Evolutionary conservation across 2,329 filamentous ascomycete species (phyloP).

Genomic region (Hymenoscyphus occultus): DNA sequence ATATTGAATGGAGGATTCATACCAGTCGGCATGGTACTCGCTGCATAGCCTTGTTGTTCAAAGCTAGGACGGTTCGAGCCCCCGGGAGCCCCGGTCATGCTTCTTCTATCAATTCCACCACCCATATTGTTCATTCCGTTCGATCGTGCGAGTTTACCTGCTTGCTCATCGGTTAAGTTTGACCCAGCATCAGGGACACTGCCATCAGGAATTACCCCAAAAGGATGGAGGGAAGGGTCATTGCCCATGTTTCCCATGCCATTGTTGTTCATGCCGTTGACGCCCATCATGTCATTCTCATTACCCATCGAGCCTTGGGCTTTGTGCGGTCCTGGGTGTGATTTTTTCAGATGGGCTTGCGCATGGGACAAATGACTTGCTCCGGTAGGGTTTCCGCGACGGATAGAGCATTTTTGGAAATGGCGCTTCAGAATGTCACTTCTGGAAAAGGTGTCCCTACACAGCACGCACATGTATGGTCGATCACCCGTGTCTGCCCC

Average conservation of each 20-base stretch:
- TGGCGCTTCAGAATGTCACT: conserved; percentile 98
- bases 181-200: conserved; percentile 34
- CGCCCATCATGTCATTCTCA: conserved; percentile 58
- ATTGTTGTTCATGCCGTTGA: conserved; percentile 39
- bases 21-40: conserved; percentile 59
- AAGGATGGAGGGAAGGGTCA: conserved; percentile 57
- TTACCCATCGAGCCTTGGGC: conserved; percentile 51
- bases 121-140: conserved; percentile 58
- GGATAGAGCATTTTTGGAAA: conserved; percentile 98
- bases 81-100: conserved; percentile 53
- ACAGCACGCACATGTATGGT: conserved; percentile 96
- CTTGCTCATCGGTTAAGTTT: conserved; percentile 57
- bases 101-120: conserved; percentile 55
- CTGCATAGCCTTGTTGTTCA: conserved; percentile 56
- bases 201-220: conserved; percentile 50
- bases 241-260: conserved; percentile 59
- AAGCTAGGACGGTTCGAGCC: conserved; percentile 44
- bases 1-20: conserved; percentile 64
- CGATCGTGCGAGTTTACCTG: conserved; percentile 58
- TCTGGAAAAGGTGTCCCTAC: conserved; percentile 95
- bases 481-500: conserved; percentile 87
- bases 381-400: conserved; percentile 91
- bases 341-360: conserved; percentile 83
- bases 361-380: conserved; percentile 93
- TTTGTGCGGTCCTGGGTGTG: conserved; percentile 56